Evolutionary conservation across 371 early-diverging fungal species (phyloP).

Genomic region (Mortierella sp.): DNA sequence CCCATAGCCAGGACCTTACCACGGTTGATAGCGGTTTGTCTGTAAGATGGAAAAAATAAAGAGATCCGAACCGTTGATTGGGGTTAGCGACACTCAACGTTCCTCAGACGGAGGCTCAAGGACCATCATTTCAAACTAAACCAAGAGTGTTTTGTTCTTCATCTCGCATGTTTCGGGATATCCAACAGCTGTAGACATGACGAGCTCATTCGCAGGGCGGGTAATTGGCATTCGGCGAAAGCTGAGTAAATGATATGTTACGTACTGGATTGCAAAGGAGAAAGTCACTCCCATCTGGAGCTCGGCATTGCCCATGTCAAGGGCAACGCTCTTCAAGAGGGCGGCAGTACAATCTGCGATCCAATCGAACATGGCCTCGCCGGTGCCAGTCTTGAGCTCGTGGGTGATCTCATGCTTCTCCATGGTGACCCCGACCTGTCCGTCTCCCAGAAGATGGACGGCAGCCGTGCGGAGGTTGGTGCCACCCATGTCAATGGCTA

Average conservation of each 20-base stretch:
- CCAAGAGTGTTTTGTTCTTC: no score
- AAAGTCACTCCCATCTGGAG: slow-evolving; percentile 84
- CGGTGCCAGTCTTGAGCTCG: slow-evolving; percentile 78
- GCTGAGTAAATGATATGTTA: slow-evolving; percentile 18
- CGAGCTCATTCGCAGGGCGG: not conserved
- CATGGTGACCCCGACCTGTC: slow-evolving; percentile 76
- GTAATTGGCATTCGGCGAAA: no score
- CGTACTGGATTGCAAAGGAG: slow-evolving; percentile 78
- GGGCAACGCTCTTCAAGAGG: slow-evolving; percentile 46
- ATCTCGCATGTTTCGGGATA: no score
- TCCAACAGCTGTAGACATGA: not conserved
- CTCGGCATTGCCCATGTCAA: slow-evolving; percentile 37
- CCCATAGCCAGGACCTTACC: slow-evolving; percentile 90
- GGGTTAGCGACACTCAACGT: no score
- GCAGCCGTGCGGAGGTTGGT: slow-evolving; percentile 91
- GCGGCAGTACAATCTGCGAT: slow-evolving; percentile 78
- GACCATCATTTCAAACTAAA: no score
- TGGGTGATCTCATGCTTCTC: slow-evolving; percentile 86
- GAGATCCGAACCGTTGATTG: not conserved
- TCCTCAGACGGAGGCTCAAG: no score
- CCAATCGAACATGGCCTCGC: slow-evolving; percentile 86
- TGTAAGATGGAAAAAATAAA: slow-evolving; percentile 11
- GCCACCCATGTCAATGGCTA: slow-evolving; percentile 94
- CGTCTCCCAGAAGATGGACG: slow-evolving; percentile 79
- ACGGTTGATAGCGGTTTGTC: slow-evolving; percentile 80